A percentile compares a stretch with the other conserved stretches of the same genome.
Evolutionary conservation across 331 rosid genomes (phyloP).

Genomic region (Malus hybrid): DNA sequence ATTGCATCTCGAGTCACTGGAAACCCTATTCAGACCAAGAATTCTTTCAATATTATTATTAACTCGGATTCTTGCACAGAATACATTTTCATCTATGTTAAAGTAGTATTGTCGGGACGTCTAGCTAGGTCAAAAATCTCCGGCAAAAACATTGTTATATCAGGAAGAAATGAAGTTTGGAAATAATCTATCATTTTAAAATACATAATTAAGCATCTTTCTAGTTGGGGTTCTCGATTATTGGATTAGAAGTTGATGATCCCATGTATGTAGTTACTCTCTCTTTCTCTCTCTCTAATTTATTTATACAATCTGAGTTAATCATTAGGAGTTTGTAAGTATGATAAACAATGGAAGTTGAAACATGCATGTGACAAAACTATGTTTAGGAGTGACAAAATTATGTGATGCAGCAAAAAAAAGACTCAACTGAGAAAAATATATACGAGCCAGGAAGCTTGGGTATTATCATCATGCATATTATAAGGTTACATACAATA

Average conservation of each 20-base stretch:
- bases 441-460: background rate
- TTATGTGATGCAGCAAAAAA: background rate
- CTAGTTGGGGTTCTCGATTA: background rate
- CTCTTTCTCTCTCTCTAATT: background rate
- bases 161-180: too few relatives aligned
- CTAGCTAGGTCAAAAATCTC: too few relatives aligned
- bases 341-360: slow-evolving; percentile 24
- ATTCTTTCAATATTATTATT: too few relatives aligned
- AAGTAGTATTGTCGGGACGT: too few relatives aligned
- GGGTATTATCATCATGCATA: background rate
- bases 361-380: slow-evolving; percentile 32
- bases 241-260: slow-evolving; percentile 26
- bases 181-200: too few relatives aligned
- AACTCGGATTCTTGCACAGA: too few relatives aligned
- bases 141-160: too few relatives aligned
- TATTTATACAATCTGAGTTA: slow-evolving; percentile 32
- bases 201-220: too few relatives aligned
- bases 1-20: too few relatives aligned
- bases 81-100: too few relatives aligned
- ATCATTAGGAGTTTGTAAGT: slow-evolving; percentile 40
- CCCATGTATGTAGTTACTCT: background rate
- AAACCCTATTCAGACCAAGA: too few relatives aligned
- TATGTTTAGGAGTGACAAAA: slow-evolving; percentile 1
- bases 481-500: background rate
- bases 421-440: background rate